These are phyloP conservation scores for Fusarium euwallaceae DNA, from an alignment of 2,329 filamentous ascomycete genomes.

Conservation along the genomic window DNA sequence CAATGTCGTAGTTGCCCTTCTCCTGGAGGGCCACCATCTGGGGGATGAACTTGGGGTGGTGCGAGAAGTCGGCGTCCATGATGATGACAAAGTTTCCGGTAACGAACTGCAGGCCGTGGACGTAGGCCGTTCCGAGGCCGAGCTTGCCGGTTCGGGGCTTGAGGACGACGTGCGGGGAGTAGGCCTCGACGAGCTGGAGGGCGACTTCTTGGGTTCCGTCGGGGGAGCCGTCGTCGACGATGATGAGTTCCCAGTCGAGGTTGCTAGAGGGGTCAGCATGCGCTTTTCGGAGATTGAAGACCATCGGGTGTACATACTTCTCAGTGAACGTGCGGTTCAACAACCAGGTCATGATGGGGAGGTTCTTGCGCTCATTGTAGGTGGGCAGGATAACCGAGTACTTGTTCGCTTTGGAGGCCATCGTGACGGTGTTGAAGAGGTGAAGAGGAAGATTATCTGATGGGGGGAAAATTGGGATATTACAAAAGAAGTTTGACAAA, in stretches of 20 bases:
- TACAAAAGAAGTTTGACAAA: background rate
- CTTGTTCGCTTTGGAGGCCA: conserved; percentile 73
- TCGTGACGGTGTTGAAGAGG: conserved; percentile 46
- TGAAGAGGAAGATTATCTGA: conserved; percentile 12
- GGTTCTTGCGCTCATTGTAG: conserved; percentile 97
- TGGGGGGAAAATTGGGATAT: background rate
- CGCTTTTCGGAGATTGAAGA: background rate
- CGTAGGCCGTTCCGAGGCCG: conserved; percentile 95
- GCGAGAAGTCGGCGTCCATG: conserved; percentile 99
- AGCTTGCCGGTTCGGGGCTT: conserved; percentile 94
- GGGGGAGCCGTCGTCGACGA: conserved; percentile 97
- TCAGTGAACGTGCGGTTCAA: conserved; percentile 92
- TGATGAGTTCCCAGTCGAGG: conserved; percentile 96
- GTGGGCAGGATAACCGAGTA: conserved; percentile 98
- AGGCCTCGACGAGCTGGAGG: conserved; percentile 88
- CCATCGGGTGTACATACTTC: conserved; percentile 66
- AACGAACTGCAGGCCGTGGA: conserved; percentile 90
- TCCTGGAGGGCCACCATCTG: conserved; percentile 89
- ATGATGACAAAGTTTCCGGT: conserved; percentile 98
- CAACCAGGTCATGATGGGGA: conserved; percentile 95
- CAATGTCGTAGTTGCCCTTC: conserved; percentile 88
- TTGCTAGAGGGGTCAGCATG: conserved; percentile 67
- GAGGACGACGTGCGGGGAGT: conserved; percentile 83
- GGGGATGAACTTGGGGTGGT: conserved; percentile 99
- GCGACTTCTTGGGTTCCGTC: conserved; percentile 95